phyloP scores from a whole-genome alignment of 1,284 basidiomycete species.

The Schizophyllum commune region DNA sequence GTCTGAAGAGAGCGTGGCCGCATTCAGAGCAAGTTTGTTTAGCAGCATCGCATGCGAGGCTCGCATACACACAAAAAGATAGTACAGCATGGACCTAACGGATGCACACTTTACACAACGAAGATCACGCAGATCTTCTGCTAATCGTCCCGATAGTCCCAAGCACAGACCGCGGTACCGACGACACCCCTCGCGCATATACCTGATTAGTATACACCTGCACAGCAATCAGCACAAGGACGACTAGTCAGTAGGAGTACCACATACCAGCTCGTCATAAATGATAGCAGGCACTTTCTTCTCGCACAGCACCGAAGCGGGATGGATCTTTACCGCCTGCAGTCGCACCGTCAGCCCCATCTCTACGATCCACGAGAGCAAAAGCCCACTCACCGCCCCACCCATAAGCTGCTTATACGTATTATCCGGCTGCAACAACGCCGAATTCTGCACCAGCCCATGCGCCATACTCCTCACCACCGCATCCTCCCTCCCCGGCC shows the following conservation, averaged over 20 bases:
- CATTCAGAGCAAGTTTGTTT: too few relatives aligned
- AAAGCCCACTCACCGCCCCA: slow-evolving; percentile 48
- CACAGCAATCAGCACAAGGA: slow-evolving; percentile 1
- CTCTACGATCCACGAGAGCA: slow-evolving; percentile 1
- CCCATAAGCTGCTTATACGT: slow-evolving; percentile 81
- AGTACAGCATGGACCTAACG: too few relatives aligned
- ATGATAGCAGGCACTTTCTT: slow-evolving; percentile 81
- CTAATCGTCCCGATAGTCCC: background rate
- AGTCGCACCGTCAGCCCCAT: slow-evolving; percentile 3
- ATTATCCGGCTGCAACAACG: slow-evolving; percentile 76
- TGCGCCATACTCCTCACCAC: slow-evolving; percentile 62
- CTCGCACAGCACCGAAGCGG: slow-evolving; percentile 70
- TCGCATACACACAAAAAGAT: too few relatives aligned
- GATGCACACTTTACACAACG: too few relatives aligned
- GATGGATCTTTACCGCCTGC: slow-evolving; percentile 83
- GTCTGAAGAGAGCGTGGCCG: background rate
- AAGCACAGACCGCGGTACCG: slow-evolving; percentile 38
- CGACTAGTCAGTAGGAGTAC: background rate
- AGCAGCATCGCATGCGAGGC: too few relatives aligned
- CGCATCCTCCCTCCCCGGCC: slow-evolving; percentile 37
- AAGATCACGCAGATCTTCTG: background rate
- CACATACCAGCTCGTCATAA: slow-evolving; percentile 82
- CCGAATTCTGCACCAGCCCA: slow-evolving; percentile 78
- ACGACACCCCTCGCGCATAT: slow-evolving; percentile 83
- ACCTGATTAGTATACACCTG: slow-evolving; percentile 80